phyloP scores from a whole-genome alignment of 2,329 filamentous ascomycete species.

The Talaromyces rugulosus region DNA sequence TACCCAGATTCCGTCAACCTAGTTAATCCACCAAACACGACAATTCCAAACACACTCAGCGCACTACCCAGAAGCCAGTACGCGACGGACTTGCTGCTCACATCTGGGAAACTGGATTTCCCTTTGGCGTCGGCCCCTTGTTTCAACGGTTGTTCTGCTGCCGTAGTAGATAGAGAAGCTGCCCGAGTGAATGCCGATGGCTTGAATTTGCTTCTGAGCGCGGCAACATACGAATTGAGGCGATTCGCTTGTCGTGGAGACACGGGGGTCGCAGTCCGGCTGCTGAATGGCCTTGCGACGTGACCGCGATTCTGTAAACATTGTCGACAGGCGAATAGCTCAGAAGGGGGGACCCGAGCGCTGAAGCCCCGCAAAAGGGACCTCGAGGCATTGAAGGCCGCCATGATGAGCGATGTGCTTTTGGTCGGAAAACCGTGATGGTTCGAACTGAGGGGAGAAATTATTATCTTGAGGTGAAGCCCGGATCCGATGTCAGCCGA shows the following conservation, averaged over 20 bases:
- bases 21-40: constrained; percentile 90
- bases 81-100: constrained; percentile 71
- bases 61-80: constrained; percentile 93
- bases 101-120: constrained; percentile 49
- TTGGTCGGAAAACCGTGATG: neutral
- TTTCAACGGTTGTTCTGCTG: constrained; percentile 16
- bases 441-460: neutral
- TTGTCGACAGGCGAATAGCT: constrained; percentile 41
- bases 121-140: constrained; percentile 22
- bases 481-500: neutral
- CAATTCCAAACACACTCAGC: constrained; percentile 91
- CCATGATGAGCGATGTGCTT: constrained; percentile 21
- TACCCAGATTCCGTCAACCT: constrained; percentile 94
- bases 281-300: constrained; percentile 27
- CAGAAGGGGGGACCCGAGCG: constrained; percentile 30
- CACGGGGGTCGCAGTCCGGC: constrained; percentile 23
- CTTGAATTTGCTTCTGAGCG: constrained; percentile 16
- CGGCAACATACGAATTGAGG: constrained; percentile 25
- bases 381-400: constrained; percentile 27
- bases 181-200: neutral
- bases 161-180: constrained; percentile 12
- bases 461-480: neutral
- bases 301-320: constrained; percentile 31
- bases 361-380: constrained; percentile 31
- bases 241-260: constrained; percentile 25